Percentiles rank a stretch among this genome's conserved stretches.
Evolutionary conservation across 2,329 filamentous ascomycete genomes (phyloP).

Genomic region (Triangularia setosa): DNA sequence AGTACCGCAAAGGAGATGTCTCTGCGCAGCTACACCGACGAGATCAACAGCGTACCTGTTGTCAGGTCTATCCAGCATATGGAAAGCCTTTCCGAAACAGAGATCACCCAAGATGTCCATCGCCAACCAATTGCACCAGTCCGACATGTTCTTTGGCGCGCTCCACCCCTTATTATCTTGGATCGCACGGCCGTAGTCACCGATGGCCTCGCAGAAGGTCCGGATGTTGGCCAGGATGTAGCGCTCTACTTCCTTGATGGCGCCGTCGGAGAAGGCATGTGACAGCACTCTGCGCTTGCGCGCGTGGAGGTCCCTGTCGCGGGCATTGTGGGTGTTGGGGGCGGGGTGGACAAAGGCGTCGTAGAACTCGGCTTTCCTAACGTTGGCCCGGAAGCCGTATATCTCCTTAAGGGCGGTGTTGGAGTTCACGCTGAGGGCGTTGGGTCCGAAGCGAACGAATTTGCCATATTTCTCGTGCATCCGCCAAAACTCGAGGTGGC

Average conservation of each 20-base stretch:
- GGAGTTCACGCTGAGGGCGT: conserved; percentile 73
- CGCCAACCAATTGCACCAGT: conserved; percentile 59
- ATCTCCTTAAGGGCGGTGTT: conserved; percentile 63
- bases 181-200: conserved; percentile 33
- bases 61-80: conserved; percentile 55
- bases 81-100: conserved; percentile 59
- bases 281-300: conserved; percentile 67
- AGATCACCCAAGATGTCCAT: conserved; percentile 61
- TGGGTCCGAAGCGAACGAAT: conserved; percentile 71
- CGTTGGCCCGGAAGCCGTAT: conserved; percentile 60
- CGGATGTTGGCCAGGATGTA: conserved; percentile 63
- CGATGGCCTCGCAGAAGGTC: conserved; percentile 60
- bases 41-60: conserved; percentile 65
- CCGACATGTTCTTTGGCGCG: conserved; percentile 56
- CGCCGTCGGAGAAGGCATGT: conserved; percentile 66
- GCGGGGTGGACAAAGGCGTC: conserved; percentile 67
- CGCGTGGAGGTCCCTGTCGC: conserved; percentile 65
- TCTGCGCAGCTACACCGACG: conserved; percentile 63
- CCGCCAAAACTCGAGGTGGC: conserved; percentile 68
- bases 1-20: conserved; percentile 69
- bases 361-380: conserved; percentile 69
- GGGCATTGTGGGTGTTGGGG: conserved; percentile 69
- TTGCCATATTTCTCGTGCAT: conserved; percentile 68
- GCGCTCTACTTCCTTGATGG: conserved; percentile 64
- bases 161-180: conserved; percentile 55